Base-by-base conservation (phyloP, 257 asterid genomes). In the Hygrophila difformis region DNA sequence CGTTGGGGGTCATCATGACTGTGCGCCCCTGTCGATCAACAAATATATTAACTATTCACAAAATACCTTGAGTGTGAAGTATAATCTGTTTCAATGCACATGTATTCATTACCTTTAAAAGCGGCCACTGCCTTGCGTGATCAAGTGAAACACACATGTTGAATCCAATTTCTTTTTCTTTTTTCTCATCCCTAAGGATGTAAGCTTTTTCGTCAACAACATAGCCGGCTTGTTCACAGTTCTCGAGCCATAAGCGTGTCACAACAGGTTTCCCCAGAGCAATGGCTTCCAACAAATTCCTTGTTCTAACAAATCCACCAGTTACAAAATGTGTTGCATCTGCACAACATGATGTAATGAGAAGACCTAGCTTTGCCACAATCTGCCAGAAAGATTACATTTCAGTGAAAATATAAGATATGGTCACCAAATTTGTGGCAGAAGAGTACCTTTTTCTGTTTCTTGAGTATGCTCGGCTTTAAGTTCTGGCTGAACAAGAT, bases 211-310 rank as follows among this genome's bases (percentile, higher is more conserved):
- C 98, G 18, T 89, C 93, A 55, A 85, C 74, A 51, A 73, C 76
- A 60, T 85, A 79, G 52, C 68, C 68, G 15, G 94, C 92, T 72
- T 75, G 84, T 53, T 75, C 98, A 70, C 96, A 89, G 54, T 88
- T 67, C 57, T 89, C 86, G 38, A 89, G 83, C 98, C 98, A 89
- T 43, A 72, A 64, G 57, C 63, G 86, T 39, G 94, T 79, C 49
- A 89, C 93, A 62, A 85, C 88, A 24, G 98, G 84, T 65, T 85
- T 89, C 41, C 94, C 96, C 37, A 31, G 66, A 47, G 98, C 93
- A 79, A 89, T 89, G 52, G 96, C 94, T 74, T 89, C 98, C 52
- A 89, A 63, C 93, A 89, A 79, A 64, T 85, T 89, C 70, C 82
- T 72, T 7, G 98, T 89, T 40, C 98, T 91, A 41, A 78, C 84